Evolutionary conservation across 176 grass and related monocot genomes (phyloP).

Genomic region (Phoenix roebelenii): DNA sequence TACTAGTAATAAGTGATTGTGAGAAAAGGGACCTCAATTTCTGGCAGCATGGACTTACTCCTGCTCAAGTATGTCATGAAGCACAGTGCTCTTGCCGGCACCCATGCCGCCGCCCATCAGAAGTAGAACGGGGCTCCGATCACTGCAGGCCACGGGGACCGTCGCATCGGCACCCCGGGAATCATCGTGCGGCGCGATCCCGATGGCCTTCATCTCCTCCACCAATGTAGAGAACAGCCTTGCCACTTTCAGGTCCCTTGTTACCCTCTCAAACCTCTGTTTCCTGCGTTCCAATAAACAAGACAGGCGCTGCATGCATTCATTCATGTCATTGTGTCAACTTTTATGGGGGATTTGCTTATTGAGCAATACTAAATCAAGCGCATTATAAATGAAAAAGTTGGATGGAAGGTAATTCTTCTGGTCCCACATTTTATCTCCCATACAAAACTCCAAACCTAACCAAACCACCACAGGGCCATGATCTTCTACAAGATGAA

Average conservation of each 20-base stretch:
- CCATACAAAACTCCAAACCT: no score
- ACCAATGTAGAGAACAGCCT: slow-evolving; percentile 74
- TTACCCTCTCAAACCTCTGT: slow-evolving; percentile 78
- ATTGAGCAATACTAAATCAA: no score
- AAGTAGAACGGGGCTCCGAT: slow-evolving; percentile 83
- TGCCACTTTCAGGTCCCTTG: slow-evolving; percentile 68
- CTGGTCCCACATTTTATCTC: no score
- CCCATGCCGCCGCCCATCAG: slow-evolving; percentile 98
- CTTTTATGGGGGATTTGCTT: no score
- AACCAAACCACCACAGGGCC: no score
- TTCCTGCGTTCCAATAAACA: slow-evolving; percentile 40
- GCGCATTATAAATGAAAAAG: no score
- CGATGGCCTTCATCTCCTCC: slow-evolving; percentile 74
- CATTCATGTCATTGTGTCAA: background rate
- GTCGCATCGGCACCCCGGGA: slow-evolving; percentile 40
- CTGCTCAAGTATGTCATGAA: slow-evolving; percentile 58
- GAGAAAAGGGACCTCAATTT: no score
- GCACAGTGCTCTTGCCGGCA: slow-evolving; percentile 95
- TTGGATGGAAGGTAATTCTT: no score
- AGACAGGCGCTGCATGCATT: slow-evolving; percentile 5
- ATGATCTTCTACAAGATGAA: no score
- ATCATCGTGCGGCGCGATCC: background rate
- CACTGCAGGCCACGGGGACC: slow-evolving; percentile 56
- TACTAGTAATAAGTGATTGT: no score
- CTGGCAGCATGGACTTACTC: slow-evolving; percentile 34